Base-by-base conservation (phyloP, 2,329 filamentous ascomycete genomes). In the Colletotrichum australisinense region DNA sequence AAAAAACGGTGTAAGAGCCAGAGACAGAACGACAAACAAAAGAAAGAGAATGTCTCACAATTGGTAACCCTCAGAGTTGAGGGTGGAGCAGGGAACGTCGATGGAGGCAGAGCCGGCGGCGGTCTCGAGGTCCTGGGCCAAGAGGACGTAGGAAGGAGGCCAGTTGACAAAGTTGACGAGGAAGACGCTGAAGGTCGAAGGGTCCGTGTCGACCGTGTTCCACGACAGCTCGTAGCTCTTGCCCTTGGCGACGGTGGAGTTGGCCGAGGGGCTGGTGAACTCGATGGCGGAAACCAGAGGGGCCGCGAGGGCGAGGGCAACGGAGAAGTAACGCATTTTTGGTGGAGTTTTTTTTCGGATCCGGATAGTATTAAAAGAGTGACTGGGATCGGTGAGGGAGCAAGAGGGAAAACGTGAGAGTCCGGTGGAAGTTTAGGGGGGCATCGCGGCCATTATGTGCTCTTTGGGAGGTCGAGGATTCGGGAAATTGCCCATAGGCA, bases 131-230 rank as follows among this genome's bases (percentile, higher is more conserved):
- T 82, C 76, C 35, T 78, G 70, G n/a, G 81, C 82, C 69, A 85
- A 72, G 7, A 80, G 78, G 46, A 80, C 78, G 75, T 84, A 85
- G 73, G 77, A 81, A 7, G 84, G 84, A 52, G 84, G 84, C 81
- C 82, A 85, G 77, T 84, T 81, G 74, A 84, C 81, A 76, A 85
- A 85, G 82, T 85, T 85, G 79, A 84, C 83, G 66, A 85, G 81
- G 75, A 81, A 85, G 75, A 85, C 76, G 77, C 81, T 83, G 79
- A 85, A 81, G 52, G 66, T 72, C 42, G 78, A 74, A 22, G 84
- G 82, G 75, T 85, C 84, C 14, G 83, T 85, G 74, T 85, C 82
- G 68, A 85, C 83, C 26, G 77, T 80, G 58, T 77, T 76, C 84
- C 84, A 85, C 38, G 78, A 77, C 52, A 85, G 79, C 53, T 76